Conservation (phyloP, 148 eudicot genomes). For the Camellia japonica region DNA sequence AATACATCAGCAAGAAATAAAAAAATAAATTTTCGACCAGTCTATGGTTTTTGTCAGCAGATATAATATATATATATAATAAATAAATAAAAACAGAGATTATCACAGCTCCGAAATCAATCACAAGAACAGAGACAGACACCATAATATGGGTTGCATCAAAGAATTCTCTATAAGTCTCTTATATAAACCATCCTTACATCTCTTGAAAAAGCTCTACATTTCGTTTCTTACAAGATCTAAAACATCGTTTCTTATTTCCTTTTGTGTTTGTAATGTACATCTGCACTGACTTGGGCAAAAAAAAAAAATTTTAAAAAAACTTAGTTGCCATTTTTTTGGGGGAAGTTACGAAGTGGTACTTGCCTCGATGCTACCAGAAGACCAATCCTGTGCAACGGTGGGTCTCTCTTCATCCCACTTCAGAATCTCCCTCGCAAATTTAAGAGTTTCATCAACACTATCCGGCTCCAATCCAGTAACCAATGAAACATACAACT, state of each 20-base stretch:
- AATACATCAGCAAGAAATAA: neutral
- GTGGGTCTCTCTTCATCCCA: constrained; percentile 62
- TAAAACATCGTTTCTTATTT: neutral
- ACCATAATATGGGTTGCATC: neutral
- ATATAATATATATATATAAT: too few relatives aligned
- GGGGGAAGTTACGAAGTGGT: constrained; percentile 18
- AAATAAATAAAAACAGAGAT: too few relatives aligned
- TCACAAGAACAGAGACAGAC: neutral
- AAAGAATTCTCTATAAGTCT: neutral
- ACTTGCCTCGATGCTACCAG: constrained; percentile 49
- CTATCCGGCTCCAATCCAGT: constrained; percentile 58
- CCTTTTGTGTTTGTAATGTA: neutral
- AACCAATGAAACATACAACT: constrained; percentile 59
- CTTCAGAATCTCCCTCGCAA: constrained; percentile 61
- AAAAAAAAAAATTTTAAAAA: neutral
- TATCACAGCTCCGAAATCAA: neutral
- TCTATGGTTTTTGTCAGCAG: too few relatives aligned
- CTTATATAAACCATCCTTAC: neutral
- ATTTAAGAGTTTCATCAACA: constrained; percentile 60
- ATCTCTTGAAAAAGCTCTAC: neutral
- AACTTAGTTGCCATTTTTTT: neutral
- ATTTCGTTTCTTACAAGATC: neutral
- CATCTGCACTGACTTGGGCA: neutral
- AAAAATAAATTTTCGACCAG: neutral
- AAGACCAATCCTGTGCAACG: constrained; percentile 39